Evolutionary conservation across 495 filamentous ascomycete genomes (phyloP).

Genomic region (Xylaria flabelliformis): DNA sequence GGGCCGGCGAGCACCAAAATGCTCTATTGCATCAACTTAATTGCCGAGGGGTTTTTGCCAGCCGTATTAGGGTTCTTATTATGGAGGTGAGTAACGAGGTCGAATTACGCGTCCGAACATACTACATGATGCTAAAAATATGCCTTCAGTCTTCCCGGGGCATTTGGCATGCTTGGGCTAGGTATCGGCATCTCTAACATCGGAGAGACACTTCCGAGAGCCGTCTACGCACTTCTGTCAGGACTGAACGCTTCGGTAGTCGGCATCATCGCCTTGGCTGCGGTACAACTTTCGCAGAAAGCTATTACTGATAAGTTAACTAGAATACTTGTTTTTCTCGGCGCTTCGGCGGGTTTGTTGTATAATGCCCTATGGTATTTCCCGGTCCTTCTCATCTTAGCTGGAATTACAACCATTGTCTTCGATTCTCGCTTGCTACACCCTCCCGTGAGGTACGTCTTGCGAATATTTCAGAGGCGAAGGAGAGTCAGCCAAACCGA

Average conservation of each 20-base stretch:
- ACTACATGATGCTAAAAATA: neutral
- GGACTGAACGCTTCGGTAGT: conserved; percentile 82
- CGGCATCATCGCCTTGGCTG: conserved; percentile 79
- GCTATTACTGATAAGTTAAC: conserved; percentile 77
- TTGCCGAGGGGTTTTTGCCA: conserved; percentile 67
- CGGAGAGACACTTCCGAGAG: conserved; percentile 62
- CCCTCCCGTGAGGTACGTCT: conserved; percentile 22
- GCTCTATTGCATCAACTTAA: conserved; percentile 73
- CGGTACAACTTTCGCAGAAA: conserved; percentile 74
- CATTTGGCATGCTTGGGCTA: conserved; percentile 76
- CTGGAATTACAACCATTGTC: conserved; percentile 61
- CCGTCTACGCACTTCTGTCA: conserved; percentile 77
- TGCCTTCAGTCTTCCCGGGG: conserved; percentile 67
- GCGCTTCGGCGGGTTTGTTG: conserved; percentile 70
- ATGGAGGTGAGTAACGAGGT: conserved; percentile 61
- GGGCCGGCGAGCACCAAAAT: conserved; percentile 84
- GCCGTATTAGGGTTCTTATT: conserved; percentile 70
- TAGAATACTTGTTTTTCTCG: conserved; percentile 71
- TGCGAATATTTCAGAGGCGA: neutral
- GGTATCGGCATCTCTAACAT: conserved; percentile 71
- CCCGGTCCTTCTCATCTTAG: conserved; percentile 68
- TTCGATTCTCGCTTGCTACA: conserved; percentile 67
- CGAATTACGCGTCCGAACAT: neutral
- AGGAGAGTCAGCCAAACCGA: neutral
- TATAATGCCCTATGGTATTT: conserved; percentile 88